Conservation (phyloP, 305 asterid genomes). For the Fraxinus latifolia region DNA sequence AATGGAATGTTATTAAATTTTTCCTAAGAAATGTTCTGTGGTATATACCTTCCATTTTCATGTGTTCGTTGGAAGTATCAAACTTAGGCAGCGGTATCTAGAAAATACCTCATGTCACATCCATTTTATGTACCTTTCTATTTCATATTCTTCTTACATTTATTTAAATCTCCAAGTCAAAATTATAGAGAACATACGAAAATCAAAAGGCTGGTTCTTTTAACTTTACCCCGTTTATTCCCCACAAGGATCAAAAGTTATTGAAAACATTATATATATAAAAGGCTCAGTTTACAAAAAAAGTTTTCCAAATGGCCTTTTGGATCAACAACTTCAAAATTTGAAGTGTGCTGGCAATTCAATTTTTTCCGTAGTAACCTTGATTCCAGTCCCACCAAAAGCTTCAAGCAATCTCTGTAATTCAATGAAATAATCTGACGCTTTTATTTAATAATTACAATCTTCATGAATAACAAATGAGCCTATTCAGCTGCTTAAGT, state of each 20-base stretch:
- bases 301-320: neutral
- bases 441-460: neutral
- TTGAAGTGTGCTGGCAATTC: neutral
- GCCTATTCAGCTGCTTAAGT: neutral
- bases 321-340: neutral
- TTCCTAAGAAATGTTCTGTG: neutral
- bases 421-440: neutral
- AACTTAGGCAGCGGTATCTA: neutral
- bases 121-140: neutral
- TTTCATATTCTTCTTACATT: neutral
- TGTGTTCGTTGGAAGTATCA: neutral
- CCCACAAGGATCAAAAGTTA: neutral
- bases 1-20: neutral
- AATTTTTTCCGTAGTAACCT: neutral
- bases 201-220: neutral
- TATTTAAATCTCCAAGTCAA: neutral
- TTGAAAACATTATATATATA: neutral
- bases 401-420: neutral
- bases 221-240: neutral
- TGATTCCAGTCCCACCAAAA: neutral
- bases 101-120: neutral
- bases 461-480: neutral
- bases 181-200: neutral
- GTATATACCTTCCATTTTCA: neutral
- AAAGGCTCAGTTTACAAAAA: neutral